phyloP scores from a whole-genome alignment of 306 rosid species.

The Ceratonia siliqua region DNA sequence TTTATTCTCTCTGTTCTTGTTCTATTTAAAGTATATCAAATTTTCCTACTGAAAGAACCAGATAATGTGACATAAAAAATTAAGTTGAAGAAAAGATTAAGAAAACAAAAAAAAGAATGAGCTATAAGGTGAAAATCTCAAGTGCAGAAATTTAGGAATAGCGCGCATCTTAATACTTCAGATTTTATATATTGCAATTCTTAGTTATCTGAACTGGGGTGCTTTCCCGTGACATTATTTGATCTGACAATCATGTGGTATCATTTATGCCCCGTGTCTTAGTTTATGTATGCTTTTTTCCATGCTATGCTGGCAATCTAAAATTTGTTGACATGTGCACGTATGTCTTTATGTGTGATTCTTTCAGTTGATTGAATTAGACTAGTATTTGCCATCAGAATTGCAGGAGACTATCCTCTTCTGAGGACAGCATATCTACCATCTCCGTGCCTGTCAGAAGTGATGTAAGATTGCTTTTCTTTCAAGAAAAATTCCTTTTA shows the following conservation, averaged over 20 bases:
- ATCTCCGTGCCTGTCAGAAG: constrained; percentile 37
- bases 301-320: constrained; percentile 15
- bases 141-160: not conserved
- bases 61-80: not conserved
- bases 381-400: constrained; percentile 53
- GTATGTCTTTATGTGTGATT: not conserved
- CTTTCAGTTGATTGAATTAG: constrained; percentile 31
- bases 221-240: constrained; percentile 27
- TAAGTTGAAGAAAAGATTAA: too few relatives aligned
- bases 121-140: constrained; percentile 5
- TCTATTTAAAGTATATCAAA: not conserved
- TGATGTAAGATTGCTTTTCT: constrained; percentile 65
- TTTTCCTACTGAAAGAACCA: not conserved
- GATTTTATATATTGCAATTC: constrained; percentile 22
- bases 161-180: not conserved
- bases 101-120: constrained; percentile 3
- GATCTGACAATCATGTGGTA: constrained; percentile 22
- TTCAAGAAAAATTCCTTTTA: too few relatives aligned
- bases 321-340: constrained; percentile 10
- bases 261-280: constrained; percentile 18
- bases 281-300: constrained; percentile 17
- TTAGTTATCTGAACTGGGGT: constrained; percentile 5
- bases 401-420: constrained; percentile 40
- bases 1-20: not conserved
- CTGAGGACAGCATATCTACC: constrained; percentile 53